Evolutionary conservation across 352 stramenopile species (phyloP).

Genomic region (Phytophthora sp.): DNA sequence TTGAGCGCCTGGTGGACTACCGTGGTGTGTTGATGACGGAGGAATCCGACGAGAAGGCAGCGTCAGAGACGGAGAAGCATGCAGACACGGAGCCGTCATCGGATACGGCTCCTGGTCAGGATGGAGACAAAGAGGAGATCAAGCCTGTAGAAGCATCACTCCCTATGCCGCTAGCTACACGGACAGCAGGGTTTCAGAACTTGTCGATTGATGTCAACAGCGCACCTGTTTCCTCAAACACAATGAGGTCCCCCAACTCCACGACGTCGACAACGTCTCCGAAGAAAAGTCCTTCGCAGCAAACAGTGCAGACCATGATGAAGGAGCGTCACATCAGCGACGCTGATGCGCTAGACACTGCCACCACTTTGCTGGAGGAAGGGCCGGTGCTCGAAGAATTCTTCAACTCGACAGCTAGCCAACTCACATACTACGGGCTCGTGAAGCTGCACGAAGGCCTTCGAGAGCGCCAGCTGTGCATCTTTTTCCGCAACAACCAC

Average conservation of each 20-base stretch:
- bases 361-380: constrained; percentile 72
- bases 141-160: constrained; percentile 21
- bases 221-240: background rate
- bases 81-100: background rate
- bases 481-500: constrained; percentile 99
- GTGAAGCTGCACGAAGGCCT: constrained; percentile 93
- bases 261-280: constrained; percentile 32
- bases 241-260: constrained; percentile 18
- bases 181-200: constrained; percentile 31
- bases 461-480: constrained; percentile 89
- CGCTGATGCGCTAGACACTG: constrained; percentile 61
- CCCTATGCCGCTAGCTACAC: constrained; percentile 16
- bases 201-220: constrained; percentile 56
- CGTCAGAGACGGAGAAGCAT: constrained; percentile 14
- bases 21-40: constrained; percentile 75
- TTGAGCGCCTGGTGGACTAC: constrained; percentile 94
- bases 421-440: constrained; percentile 96
- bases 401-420: constrained; percentile 88
- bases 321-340: constrained; percentile 81
- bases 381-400: constrained; percentile 90
- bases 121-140: constrained; percentile 21
- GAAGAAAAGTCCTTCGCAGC: constrained; percentile 69
- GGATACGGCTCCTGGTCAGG: constrained; percentile 1
- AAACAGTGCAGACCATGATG: constrained; percentile 78
- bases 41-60: constrained; percentile 29